Conservation (phyloP, 345 rosid species). For the Stellera chamaejasme region DNA sequence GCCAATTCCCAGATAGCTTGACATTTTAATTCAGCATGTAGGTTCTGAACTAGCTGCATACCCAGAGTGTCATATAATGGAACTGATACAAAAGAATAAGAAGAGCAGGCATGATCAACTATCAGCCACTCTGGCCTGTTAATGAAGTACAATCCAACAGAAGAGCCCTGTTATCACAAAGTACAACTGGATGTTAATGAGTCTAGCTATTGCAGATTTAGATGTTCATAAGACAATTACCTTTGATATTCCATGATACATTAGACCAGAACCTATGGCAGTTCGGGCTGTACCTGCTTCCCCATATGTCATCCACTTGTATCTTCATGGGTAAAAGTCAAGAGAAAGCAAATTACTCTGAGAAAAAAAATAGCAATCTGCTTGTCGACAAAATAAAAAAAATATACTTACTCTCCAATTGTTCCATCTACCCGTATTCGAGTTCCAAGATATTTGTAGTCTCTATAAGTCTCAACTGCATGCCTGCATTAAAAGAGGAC, state of each 20-base stretch:
- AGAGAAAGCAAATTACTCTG: slow-evolving; percentile 9
- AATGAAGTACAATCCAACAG: slow-evolving; percentile 80
- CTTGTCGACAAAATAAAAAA: slow-evolving; percentile 5
- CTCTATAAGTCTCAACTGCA: slow-evolving; percentile 62
- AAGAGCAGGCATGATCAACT: slow-evolving; percentile 93
- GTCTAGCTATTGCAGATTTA: slow-evolving; percentile 4
- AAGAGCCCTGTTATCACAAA: slow-evolving; percentile 50
- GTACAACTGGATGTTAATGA: slow-evolving; percentile 7
- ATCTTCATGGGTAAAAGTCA: slow-evolving; percentile 26
- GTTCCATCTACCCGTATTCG: slow-evolving; percentile 85
- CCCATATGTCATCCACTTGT: slow-evolving; percentile 98
- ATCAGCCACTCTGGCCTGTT: slow-evolving; percentile 95
- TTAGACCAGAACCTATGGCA: slow-evolving; percentile 76
- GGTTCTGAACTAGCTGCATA: slow-evolving; percentile 20
- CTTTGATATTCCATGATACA: slow-evolving; percentile 60
- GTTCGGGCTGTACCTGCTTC: slow-evolving; percentile 87
- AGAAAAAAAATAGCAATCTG: slow-evolving; percentile 7
- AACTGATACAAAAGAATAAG: slow-evolving; percentile 81
- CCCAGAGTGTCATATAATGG: slow-evolving; percentile 98
- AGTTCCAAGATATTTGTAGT: slow-evolving; percentile 83
- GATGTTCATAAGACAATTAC: slow-evolving; percentile 19
- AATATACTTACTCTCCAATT: slow-evolving; percentile 74
- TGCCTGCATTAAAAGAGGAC: slow-evolving; percentile 34
- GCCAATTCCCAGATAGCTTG: neutral
- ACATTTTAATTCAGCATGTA: slow-evolving; percentile 5